phyloP scores from a whole-genome alignment of 2,329 filamentous ascomycete genomes.

The Colletotrichum aenigma region DNA sequence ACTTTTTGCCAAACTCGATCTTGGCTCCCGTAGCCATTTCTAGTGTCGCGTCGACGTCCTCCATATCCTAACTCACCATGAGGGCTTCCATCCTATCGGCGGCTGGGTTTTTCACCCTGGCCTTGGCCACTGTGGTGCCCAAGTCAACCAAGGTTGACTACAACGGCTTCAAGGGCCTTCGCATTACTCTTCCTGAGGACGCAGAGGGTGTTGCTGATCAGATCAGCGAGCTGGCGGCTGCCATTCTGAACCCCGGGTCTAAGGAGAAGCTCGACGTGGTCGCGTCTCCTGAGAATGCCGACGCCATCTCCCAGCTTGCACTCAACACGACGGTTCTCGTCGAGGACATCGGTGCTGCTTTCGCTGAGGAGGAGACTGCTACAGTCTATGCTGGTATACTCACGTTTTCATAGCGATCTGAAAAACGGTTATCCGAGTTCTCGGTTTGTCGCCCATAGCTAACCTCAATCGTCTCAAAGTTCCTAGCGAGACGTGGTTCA shows the following conservation, averaged over 20 bases:
- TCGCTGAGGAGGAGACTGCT: conserved; percentile 28
- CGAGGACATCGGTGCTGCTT: conserved; percentile 31
- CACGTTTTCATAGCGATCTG: no score
- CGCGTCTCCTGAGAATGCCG: conserved; percentile 31
- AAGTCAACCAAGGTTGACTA: conserved; percentile 12
- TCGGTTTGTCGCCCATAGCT: background rate
- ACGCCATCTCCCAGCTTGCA: conserved; percentile 30
- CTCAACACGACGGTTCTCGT: conserved; percentile 33
- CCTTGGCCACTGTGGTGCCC: background rate
- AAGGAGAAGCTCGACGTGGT: conserved; percentile 31
- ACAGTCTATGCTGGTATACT: conserved; percentile 10
- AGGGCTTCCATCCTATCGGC: background rate
- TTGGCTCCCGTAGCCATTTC: background rate
- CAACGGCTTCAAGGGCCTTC: conserved; percentile 18
- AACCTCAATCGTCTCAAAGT: background rate
- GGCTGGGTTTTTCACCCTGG: background rate
- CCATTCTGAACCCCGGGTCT: background rate
- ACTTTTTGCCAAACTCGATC: background rate
- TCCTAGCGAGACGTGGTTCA: conserved; percentile 48
- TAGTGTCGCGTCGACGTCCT: no score
- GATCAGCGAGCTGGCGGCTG: conserved; percentile 9
- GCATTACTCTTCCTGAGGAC: conserved; percentile 1
- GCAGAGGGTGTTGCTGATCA: background rate
- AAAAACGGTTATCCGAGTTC: no score
- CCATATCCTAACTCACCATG: background rate